A percentile compares a stretch with the other conserved stretches of the same genome.
These are phyloP conservation scores for Nannochloris sp. DNA, from an alignment of 139 green algal genomes.

Conservation along the genomic window DNA sequence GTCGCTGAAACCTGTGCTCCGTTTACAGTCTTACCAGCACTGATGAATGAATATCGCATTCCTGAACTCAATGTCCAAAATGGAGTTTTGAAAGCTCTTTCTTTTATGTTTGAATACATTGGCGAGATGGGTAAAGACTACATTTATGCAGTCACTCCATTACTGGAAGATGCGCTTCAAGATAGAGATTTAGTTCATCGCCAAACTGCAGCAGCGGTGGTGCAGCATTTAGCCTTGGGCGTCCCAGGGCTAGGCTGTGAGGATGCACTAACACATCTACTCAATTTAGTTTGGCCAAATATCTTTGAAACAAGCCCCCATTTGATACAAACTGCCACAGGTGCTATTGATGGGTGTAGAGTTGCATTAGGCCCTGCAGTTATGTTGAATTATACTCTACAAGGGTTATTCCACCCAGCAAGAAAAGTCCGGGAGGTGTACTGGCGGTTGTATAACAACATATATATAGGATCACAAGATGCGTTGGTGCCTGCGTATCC, in stretches of 20 bases:
- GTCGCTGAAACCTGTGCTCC: slow-evolving; percentile 97
- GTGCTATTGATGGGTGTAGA: slow-evolving; percentile 86
- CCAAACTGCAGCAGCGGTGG: slow-evolving; percentile 86
- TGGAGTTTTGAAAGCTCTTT: slow-evolving; percentile 95
- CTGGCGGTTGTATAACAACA: slow-evolving; percentile 98
- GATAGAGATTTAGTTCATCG: slow-evolving; percentile 94
- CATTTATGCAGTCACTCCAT: slow-evolving; percentile 93
- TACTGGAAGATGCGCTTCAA: slow-evolving; percentile 96
- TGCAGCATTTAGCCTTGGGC: slow-evolving; percentile 88
- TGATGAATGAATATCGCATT: slow-evolving; percentile 98
- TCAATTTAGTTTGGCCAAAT: slow-evolving; percentile 99
- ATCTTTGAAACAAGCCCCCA: slow-evolving; percentile 96
- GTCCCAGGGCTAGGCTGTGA: slow-evolving; percentile 89
- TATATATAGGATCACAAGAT: slow-evolving; percentile 94
- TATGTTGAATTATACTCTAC: slow-evolving; percentile 84
- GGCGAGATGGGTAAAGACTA: slow-evolving; percentile 99
- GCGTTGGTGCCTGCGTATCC: slow-evolving; percentile 78
- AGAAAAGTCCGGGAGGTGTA: slow-evolving; percentile 86
- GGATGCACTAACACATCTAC: slow-evolving; percentile 89
- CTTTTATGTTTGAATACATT: slow-evolving; percentile 99
- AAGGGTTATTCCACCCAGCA: slow-evolving; percentile 94
- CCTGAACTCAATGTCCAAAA: slow-evolving; percentile 99
- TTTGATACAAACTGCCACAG: slow-evolving; percentile 85
- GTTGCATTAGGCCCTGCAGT: slow-evolving; percentile 76
- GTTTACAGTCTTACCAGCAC: slow-evolving; percentile 97